Evolutionary conservation across 495 filamentous ascomycete species (phyloP).

Genomic region (Cercophora scortea): DNA sequence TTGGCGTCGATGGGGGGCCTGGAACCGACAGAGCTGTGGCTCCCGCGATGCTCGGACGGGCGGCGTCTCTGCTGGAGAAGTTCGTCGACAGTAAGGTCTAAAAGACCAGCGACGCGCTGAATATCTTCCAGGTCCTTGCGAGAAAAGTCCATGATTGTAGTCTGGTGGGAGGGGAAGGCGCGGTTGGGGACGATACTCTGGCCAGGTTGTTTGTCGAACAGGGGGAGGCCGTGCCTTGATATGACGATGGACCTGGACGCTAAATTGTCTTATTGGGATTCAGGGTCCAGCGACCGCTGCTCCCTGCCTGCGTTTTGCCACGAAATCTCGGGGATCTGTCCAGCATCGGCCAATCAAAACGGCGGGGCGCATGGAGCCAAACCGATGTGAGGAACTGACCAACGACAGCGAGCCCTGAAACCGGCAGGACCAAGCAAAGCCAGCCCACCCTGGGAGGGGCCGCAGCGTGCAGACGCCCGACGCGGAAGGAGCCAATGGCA

Average conservation of each 20-base stretch:
- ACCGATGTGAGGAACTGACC: conserved; percentile 20
- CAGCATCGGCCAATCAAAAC: conserved; percentile 11
- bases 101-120: conserved; percentile 19
- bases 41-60: not conserved
- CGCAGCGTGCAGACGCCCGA: conserved; percentile 8
- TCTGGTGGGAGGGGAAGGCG: not conserved
- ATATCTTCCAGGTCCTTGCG: conserved; percentile 18
- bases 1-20: too few relatives aligned
- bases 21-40: too few relatives aligned
- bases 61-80: conserved; percentile 16
- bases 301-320: not conserved
- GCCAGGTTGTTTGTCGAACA: not conserved
- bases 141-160: conserved; percentile 18
- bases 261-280: conserved; percentile 9
- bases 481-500: conserved; percentile 12
- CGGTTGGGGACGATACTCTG: too few relatives aligned
- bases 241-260: conserved; percentile 3
- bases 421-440: conserved; percentile 10
- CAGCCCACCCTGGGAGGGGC: conserved; percentile 1
- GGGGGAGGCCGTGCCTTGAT: not conserved
- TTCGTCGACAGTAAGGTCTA: conserved; percentile 23
- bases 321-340: conserved; percentile 9
- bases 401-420: conserved; percentile 9
- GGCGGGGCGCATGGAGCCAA: conserved; percentile 6
- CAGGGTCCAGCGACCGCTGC: conserved; percentile 7